Percentiles rank a stretch among this genome's conserved stretches.
These are phyloP conservation scores for Biscogniauxia mediterranea DNA, from an alignment of 2,329 filamentous ascomycete species.

Conservation along the genomic window DNA sequence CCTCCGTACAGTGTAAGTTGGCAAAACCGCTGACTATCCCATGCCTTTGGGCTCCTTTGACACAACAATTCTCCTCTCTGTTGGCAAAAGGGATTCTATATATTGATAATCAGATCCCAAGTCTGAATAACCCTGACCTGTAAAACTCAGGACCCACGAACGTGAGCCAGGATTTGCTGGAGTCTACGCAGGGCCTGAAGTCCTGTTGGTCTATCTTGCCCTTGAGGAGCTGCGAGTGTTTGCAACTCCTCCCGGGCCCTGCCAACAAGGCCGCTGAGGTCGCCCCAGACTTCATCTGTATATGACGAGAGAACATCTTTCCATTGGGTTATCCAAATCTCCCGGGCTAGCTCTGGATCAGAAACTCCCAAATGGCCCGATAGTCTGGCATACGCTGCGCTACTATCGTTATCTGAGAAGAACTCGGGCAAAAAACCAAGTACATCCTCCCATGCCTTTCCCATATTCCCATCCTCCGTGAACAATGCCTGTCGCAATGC, in stretches of 20 bases:
- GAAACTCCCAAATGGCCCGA: conserved; percentile 38
- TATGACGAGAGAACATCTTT: conserved; percentile 55
- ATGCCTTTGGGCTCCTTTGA: neutral
- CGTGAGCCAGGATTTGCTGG: conserved; percentile 39
- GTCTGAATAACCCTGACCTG: neutral
- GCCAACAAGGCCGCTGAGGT: conserved; percentile 53
- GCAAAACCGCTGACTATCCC: too few species aligned
- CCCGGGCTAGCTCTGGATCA: conserved; percentile 39
- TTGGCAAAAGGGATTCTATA: neutral
- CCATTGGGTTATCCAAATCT: conserved; percentile 55
- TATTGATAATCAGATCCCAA: neutral
- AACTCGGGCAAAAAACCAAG: conserved; percentile 53
- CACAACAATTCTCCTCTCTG: neutral
- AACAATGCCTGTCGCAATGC: conserved; percentile 29
- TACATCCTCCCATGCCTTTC: conserved; percentile 41
- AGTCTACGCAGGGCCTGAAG: conserved; percentile 39
- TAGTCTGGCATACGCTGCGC: conserved; percentile 19
- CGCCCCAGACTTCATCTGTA: conserved; percentile 68
- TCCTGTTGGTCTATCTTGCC: conserved; percentile 24
- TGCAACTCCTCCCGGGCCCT: conserved; percentile 57
- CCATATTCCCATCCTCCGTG: conserved; percentile 6
- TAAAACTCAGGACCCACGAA: conserved; percentile 30
- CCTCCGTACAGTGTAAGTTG: too few species aligned
- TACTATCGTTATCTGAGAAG: conserved; percentile 23
- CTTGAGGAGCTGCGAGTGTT: conserved; percentile 32